Evolutionary conservation across 805 yeast species (phyloP).

Genomic region (Kazachstania bromeliacearum): DNA sequence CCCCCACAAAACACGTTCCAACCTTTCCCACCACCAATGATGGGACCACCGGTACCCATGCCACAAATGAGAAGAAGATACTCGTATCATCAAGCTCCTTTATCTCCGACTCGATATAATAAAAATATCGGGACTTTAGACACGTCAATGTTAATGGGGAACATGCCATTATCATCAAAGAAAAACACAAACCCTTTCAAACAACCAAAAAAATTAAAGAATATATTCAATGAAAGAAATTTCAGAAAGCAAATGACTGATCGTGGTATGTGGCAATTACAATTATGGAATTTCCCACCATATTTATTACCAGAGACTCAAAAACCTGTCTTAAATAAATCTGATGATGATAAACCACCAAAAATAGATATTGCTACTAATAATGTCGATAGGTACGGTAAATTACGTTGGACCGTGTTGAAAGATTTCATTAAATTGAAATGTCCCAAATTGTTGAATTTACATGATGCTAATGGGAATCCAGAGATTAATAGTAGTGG

Average conservation of each 20-base stretch:
- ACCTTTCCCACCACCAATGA: background rate
- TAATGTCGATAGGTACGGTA: slow-evolving; percentile 21
- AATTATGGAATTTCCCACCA: slow-evolving; percentile 27
- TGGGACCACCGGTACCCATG: slow-evolving; percentile 4
- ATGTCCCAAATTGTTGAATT: slow-evolving; percentile 21
- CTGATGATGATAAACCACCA: background rate
- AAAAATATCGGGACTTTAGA: background rate
- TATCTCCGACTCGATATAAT: background rate
- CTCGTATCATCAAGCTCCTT: slow-evolving; percentile 4
- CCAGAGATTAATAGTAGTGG: slow-evolving; percentile 2
- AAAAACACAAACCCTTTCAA: slow-evolving; percentile 9
- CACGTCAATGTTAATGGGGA: background rate
- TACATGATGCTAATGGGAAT: slow-evolving; percentile 5
- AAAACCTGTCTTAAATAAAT: background rate
- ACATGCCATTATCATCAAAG: slow-evolving; percentile 2
- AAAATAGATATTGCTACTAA: slow-evolving; percentile 11
- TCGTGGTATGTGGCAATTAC: slow-evolving; percentile 28
- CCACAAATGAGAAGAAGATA: slow-evolving; percentile 1
- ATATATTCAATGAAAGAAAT: slow-evolving; percentile 26
- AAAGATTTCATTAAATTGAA: slow-evolving; percentile 31
- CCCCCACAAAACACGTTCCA: too few relatives aligned
- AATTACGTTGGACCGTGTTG: slow-evolving; percentile 31
- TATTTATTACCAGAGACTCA: slow-evolving; percentile 21
- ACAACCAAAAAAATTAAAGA: slow-evolving; percentile 21
- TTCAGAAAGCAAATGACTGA: slow-evolving; percentile 30